Evolutionary conservation across 1,284 basidiomycete species (phyloP).

Genomic region (Microbotryum scabiosae): DNA sequence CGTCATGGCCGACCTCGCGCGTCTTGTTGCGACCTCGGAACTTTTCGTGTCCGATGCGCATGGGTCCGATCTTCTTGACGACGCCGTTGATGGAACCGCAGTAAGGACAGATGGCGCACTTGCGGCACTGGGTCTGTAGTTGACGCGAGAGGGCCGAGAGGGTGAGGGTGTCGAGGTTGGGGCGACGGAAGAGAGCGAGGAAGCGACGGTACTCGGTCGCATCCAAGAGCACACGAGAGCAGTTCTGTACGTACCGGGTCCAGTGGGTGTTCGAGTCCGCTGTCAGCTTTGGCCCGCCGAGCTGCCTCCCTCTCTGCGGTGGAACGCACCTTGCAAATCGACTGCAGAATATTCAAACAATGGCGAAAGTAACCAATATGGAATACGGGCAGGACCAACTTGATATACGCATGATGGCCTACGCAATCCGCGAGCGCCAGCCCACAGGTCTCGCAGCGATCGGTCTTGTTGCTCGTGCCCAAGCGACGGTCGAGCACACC

Average conservation of each 20-base stretch:
- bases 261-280: not conserved
- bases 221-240: slow-evolving; percentile 85
- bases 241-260: slow-evolving; percentile 54
- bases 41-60: slow-evolving; percentile 97
- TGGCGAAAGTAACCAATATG: slow-evolving; percentile 97
- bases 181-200: slow-evolving; percentile 79
- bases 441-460: slow-evolving; percentile 91
- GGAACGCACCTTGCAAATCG: slow-evolving; percentile 77
- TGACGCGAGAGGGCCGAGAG: slow-evolving; percentile 76
- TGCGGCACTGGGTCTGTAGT: slow-evolving; percentile 82
- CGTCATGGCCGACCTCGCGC: slow-evolving; percentile 55
- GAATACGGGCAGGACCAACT: slow-evolving; percentile 90
- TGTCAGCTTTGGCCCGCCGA: not conserved
- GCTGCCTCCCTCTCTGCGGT: too few relatives aligned
- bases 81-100: slow-evolving; percentile 89
- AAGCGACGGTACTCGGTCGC: slow-evolving; percentile 76
- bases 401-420: slow-evolving; percentile 72
- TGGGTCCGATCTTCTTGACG: slow-evolving; percentile 89
- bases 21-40: slow-evolving; percentile 91
- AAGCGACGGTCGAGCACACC: slow-evolving; percentile 83
- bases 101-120: slow-evolving; percentile 85
- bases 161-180: slow-evolving; percentile 87
- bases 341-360: slow-evolving; percentile 84
- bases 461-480: slow-evolving; percentile 88
- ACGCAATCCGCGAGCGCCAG: slow-evolving; percentile 89